Percentiles rank a stretch among this genome's conserved stretches.
Conservation (phyloP, 306 rosid genomes). For the Cucumis melo region DNA sequence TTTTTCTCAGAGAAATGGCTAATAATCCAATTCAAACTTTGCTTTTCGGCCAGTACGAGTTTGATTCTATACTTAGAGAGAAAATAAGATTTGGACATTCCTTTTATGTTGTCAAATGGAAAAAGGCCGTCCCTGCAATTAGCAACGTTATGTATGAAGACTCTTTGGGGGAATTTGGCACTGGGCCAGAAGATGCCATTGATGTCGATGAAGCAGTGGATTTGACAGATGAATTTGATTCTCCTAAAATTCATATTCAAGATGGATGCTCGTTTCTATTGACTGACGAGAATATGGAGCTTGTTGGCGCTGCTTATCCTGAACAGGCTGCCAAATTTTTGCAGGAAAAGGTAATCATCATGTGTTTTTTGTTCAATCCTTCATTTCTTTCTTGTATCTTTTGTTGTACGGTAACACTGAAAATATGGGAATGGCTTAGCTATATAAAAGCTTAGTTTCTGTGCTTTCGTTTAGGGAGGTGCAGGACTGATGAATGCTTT, state of each 20-base stretch:
- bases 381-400: neutral
- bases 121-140: slow-evolving; percentile 11
- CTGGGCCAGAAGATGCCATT: slow-evolving; percentile 30
- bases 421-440: neutral
- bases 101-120: slow-evolving; percentile 71
- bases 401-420: neutral
- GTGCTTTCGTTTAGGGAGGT: neutral
- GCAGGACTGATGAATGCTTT: neutral
- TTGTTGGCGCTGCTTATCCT: slow-evolving; percentile 70
- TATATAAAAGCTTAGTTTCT: neutral
- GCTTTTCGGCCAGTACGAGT: slow-evolving; percentile 57
- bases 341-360: slow-evolving; percentile 48
- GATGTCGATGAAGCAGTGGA: slow-evolving; percentile 32
- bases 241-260: slow-evolving; percentile 25
- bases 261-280: slow-evolving; percentile 47
- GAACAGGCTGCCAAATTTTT: slow-evolving; percentile 42
- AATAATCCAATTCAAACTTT: slow-evolving; percentile 14
- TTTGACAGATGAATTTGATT: slow-evolving; percentile 41
- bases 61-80: slow-evolving; percentile 52
- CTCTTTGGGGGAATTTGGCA: slow-evolving; percentile 16
- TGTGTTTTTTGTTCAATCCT: neutral
- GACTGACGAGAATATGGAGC: slow-evolving; percentile 81
- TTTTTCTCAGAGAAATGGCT: slow-evolving; percentile 55
- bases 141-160: slow-evolving; percentile 2
- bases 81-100: slow-evolving; percentile 53